Conservation (phyloP, 768 basidiomycete genomes). For the Collybiopsis luxurians region DNA sequence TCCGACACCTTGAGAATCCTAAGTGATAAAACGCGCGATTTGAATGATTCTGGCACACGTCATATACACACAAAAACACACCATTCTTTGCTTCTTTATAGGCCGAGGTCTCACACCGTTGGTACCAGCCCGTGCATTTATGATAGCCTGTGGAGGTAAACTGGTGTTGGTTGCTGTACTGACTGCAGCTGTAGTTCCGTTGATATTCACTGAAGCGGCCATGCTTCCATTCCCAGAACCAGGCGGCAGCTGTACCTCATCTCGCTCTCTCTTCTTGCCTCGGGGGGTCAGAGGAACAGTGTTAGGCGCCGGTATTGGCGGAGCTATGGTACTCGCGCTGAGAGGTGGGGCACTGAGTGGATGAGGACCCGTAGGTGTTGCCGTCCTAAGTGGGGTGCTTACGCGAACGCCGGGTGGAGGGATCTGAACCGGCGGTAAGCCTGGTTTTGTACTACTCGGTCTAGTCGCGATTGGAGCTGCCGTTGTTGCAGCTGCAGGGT, state of each 20-base stretch:
- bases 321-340: slow-evolving; percentile 10
- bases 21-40: slow-evolving; percentile 6
- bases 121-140: slow-evolving; percentile 58
- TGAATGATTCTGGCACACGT: slow-evolving; percentile 7
- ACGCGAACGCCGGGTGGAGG: slow-evolving; percentile 15
- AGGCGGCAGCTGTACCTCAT: neutral
- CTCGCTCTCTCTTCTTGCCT: slow-evolving; percentile 16
- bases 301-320: slow-evolving; percentile 10
- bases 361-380: slow-evolving; percentile 14
- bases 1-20: slow-evolving; percentile 68
- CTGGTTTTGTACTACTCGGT: slow-evolving; percentile 16
- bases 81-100: slow-evolving; percentile 71
- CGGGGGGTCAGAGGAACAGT: slow-evolving; percentile 18
- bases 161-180: neutral
- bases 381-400: slow-evolving; percentile 13
- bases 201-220: neutral
- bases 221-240: slow-evolving; percentile 1
- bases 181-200: neutral
- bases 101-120: slow-evolving; percentile 53
- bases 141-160: slow-evolving; percentile 30
- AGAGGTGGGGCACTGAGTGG: slow-evolving; percentile 16
- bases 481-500: slow-evolving; percentile 15
- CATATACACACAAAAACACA: slow-evolving; percentile 30
- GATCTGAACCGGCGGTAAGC: slow-evolving; percentile 20
- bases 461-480: neutral